Evolutionary conservation across 192 early-diverging fungal species (phyloP), one percentile per base, ranked within the genome.

Genomic region (Phycomyces nitens): DNA sequence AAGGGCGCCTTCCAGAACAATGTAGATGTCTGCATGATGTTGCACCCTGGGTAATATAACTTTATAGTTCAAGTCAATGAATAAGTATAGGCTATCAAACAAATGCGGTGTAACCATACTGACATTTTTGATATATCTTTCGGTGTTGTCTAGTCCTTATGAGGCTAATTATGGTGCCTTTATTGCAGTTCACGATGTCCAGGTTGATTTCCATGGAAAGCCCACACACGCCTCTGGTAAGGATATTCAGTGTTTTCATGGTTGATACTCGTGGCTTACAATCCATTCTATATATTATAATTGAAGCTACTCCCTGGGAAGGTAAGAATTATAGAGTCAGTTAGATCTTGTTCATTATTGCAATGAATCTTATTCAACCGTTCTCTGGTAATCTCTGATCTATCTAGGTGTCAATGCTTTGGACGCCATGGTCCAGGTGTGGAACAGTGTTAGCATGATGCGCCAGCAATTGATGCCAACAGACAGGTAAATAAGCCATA

Each of bases 11-110:
- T 93, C 75, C 77, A 89, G 26, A 80, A 80, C 64, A 69, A 70
- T 43, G 66, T 84, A 27, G 89, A 91, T 61, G 70, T 87, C 9
- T 83, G 88, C 60, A 68, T 95, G 76, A 95, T 95, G 91, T 68
- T 86, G 40, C 93, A 95, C 75, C 92, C 93, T 20, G 67, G 82
- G 67, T 80, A 71, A 62, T 64, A 62, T 4, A 56, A 69, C n/a
- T 66, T 53, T 16, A 56, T 18, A 49, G 29, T 7, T 34, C 7
- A 34, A 34, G 29, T 7, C 3, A 34, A 34, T 34, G 29, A 34
- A 34, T 2, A 34, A 34, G 2, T 34, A 34, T 34, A 34, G 29
- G 2, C 29, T 34, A 34, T 34, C 29, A 34, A 34, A 34, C 29
- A 34, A 34, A 34, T 34, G 7, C 29, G 7, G 29, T 5, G 16